phyloP scores from a whole-genome alignment of 345 rosid species.

The Stellera chamaejasme region DNA sequence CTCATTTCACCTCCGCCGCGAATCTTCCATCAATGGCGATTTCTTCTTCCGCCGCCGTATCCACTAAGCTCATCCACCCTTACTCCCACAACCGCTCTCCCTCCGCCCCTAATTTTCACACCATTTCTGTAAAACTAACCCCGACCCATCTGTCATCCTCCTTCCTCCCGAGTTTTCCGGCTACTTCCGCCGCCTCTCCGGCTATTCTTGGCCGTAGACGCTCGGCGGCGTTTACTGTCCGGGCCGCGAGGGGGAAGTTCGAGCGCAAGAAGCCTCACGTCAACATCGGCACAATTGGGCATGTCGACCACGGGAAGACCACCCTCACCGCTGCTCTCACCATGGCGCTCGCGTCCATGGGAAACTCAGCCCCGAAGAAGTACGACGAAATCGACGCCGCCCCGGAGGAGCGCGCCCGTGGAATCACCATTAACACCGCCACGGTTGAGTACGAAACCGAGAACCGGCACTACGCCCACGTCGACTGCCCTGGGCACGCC shows the following conservation, averaged over 20 bases:
- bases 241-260: constrained; percentile 88
- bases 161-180: constrained; percentile 41
- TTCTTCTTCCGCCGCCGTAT: constrained; percentile 36
- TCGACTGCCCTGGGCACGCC: constrained; percentile 89
- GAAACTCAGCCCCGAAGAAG: constrained; percentile 63
- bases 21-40: constrained; percentile 38
- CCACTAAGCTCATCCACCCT: constrained; percentile 35
- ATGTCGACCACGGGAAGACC: constrained; percentile 95
- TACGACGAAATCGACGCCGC: constrained; percentile 96
- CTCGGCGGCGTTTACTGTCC: constrained; percentile 34
- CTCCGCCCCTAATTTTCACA: constrained; percentile 16
- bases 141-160: constrained; percentile 53
- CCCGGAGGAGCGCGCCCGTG: constrained; percentile 88
- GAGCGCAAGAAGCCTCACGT: constrained; percentile 93
- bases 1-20: not conserved
- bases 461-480: constrained; percentile 87
- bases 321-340: constrained; percentile 85
- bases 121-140: constrained; percentile 22
- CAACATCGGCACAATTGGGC: constrained; percentile 91
- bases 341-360: constrained; percentile 78
- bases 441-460: constrained; percentile 92
- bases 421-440: constrained; percentile 90
- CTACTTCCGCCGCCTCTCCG: constrained; percentile 17
- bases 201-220: constrained; percentile 23
- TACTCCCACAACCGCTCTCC: constrained; percentile 29